Percentiles rank a stretch among this genome's conserved stretches.
Conservation (phyloP, 1,284 basidiomycete genomes). For the Naganishia liquefaciens region DNA sequence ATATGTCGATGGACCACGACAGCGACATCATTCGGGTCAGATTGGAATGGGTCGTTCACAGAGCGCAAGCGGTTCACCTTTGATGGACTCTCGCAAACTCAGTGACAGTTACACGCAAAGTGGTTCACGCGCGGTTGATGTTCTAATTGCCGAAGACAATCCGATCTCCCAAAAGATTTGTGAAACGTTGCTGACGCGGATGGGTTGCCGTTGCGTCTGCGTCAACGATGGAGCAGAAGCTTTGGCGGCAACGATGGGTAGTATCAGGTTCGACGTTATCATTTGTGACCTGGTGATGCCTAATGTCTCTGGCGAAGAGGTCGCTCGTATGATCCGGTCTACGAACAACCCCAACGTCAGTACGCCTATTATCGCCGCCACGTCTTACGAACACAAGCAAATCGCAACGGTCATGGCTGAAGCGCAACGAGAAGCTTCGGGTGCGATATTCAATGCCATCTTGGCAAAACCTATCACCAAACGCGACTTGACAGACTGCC, state of each 20-base stretch:
- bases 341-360: conserved; percentile 54
- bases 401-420: conserved; percentile 89
- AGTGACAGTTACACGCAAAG: conserved; percentile 10
- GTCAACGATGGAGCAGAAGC: conserved; percentile 96
- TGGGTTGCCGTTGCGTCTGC: conserved; percentile 90
- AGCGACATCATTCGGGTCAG: conserved; percentile 3
- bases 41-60: conserved; percentile 10
- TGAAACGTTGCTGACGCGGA: conserved; percentile 83
- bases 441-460: conserved; percentile 76
- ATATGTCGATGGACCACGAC: conserved; percentile 50
- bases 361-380: conserved; percentile 61
- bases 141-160: conserved; percentile 94
- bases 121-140: conserved; percentile 75
- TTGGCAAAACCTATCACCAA: conserved; percentile 86
- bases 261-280: conserved; percentile 69
- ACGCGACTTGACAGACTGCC: conserved; percentile 70
- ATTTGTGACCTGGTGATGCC: conserved; percentile 56
- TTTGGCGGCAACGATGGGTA: conserved; percentile 93
- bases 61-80: conserved; percentile 7
- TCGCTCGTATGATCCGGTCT: conserved; percentile 54
- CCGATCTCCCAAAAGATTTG: conserved; percentile 95
- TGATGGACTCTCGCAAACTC: conserved; percentile 19
- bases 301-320: conserved; percentile 52
- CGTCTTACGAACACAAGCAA: conserved; percentile 50
- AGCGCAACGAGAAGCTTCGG: conserved; percentile 64